phyloP scores from a whole-genome alignment of 495 filamentous ascomycete genomes.

The Tuber microsphaerosporum region DNA sequence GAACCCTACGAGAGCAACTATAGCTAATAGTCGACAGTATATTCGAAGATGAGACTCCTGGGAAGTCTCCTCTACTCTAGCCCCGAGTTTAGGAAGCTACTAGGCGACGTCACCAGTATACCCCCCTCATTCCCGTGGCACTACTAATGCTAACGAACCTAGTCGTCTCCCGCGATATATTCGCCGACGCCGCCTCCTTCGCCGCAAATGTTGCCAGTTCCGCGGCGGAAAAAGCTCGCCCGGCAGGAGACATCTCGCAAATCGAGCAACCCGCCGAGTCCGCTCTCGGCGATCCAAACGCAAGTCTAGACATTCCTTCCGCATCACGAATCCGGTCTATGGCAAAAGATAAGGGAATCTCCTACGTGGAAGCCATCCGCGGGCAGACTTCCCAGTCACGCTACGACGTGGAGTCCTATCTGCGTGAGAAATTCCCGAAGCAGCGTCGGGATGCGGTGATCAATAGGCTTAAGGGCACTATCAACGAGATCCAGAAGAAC shows the following conservation, averaged over 20 bases:
- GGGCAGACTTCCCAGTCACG: constrained; percentile 21
- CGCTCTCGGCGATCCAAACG: constrained; percentile 4
- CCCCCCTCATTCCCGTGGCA: neutral
- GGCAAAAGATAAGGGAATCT: constrained; percentile 32
- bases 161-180: constrained; percentile 39
- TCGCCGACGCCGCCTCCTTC: constrained; percentile 38
- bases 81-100: constrained; percentile 36
- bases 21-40: constrained; percentile 17
- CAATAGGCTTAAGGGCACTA: constrained; percentile 32
- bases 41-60: constrained; percentile 25
- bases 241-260: constrained; percentile 23
- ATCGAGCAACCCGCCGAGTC: constrained; percentile 23
- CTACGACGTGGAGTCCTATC: constrained; percentile 37
- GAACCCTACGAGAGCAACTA: neutral
- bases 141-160: neutral
- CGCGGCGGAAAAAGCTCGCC: constrained; percentile 30
- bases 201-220: constrained; percentile 20
- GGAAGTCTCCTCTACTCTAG: constrained; percentile 38
- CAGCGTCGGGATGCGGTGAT: constrained; percentile 39
- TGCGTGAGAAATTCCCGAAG: constrained; percentile 40
- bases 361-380: constrained; percentile 19
- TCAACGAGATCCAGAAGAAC: constrained; percentile 35
- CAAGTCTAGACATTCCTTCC: constrained; percentile 10
- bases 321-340: neutral
- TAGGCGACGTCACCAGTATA: constrained; percentile 31